Evolutionary conservation across 139 green algal species (phyloP), one percentile per base, ranked within the genome.

Genomic region (Haematococcus lacustris): DNA sequence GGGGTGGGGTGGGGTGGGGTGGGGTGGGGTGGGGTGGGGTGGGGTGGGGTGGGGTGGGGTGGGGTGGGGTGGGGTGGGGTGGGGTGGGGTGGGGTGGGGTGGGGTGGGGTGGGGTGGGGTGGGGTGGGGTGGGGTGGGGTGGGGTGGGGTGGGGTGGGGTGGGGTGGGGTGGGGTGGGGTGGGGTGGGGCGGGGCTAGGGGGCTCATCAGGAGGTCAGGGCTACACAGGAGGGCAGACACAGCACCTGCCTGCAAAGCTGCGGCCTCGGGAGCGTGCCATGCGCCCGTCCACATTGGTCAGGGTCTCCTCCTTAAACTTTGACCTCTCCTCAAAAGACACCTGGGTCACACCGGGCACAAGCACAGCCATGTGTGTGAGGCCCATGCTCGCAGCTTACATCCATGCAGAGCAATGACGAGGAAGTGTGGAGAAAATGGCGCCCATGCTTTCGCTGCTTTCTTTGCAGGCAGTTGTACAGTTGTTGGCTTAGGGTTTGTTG

Each of bases 261-360:
- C 9, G 5, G 9, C 38, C 66, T n/a, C 62, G 40, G n/a, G 9
- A 53, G 9, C 43, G 17, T 28, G 39, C 43, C n/a, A 71, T 70
- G 35, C 78, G 74, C 47, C 92, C 90, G 37, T 83, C 88, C 33
- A 98, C 86, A 71, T 98, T 98, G 33, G 88, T 81, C 1, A 93
- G 78, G 0, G 94, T 98, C 85, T 98, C 94, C 75, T 93, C 82
- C 76, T 93, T 79, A 77, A 98, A 97, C 81, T 98, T 98, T 65
- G 80, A 74, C 5, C 95, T 85, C 83, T 93, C 88, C 70, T 88
- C 78, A 39, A 93, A 63, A 0, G 83, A 88, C 82, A 71, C 53
- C 86, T 74, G 83, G 90, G 32, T 30, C 9, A 64, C n/a, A 26
- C n/a, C 23, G 17, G 32, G 57, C 25, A 64, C n/a, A n/a, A n/a